These are phyloP conservation scores for Podospora pseudoanserina DNA, from an alignment of 495 filamentous ascomycete genomes.

Conservation along the genomic window DNA sequence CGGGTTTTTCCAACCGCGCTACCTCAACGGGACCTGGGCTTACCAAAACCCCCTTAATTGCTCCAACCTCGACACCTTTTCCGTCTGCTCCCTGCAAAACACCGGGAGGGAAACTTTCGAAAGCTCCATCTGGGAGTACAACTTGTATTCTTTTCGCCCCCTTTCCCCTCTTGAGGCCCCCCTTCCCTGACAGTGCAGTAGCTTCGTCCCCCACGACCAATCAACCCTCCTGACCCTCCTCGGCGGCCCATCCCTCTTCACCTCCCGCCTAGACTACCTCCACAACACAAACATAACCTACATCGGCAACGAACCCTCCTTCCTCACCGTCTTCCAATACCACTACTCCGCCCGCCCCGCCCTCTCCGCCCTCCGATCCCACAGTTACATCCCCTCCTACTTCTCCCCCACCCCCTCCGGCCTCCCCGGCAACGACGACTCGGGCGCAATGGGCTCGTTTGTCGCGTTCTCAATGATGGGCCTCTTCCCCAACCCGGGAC, in stretches of 20 bases:
- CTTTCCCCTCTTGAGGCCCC: neutral
- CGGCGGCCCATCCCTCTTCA: constrained; percentile 59
- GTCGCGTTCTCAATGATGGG: constrained; percentile 68
- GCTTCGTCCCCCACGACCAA: constrained; percentile 70
- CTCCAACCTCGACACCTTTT: constrained; percentile 48
- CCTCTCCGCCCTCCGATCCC: constrained; percentile 57
- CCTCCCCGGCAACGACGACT: constrained; percentile 70
- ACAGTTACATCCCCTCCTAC: constrained; percentile 63
- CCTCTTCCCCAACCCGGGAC: constrained; percentile 69
- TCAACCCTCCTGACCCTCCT: constrained; percentile 56
- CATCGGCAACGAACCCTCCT: constrained; percentile 70
- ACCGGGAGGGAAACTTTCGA: constrained; percentile 68
- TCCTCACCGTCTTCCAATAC: constrained; percentile 66
- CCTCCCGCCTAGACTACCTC: constrained; percentile 60
- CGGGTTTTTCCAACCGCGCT: constrained; percentile 67
- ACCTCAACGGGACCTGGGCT: constrained; percentile 63
- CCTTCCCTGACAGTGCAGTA: neutral
- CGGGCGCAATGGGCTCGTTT: constrained; percentile 70
- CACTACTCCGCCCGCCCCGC: constrained; percentile 67
- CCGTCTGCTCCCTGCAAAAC: constrained; percentile 59
- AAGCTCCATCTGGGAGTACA: constrained; percentile 67
- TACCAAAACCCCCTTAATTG: constrained; percentile 69
- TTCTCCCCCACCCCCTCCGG: constrained; percentile 59
- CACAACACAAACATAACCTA: constrained; percentile 64
- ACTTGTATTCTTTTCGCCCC: constrained; percentile 44